Conservation (phyloP, 108 stramenopile genomes). For the Pseudonitzschia delicatissima region DNA sequence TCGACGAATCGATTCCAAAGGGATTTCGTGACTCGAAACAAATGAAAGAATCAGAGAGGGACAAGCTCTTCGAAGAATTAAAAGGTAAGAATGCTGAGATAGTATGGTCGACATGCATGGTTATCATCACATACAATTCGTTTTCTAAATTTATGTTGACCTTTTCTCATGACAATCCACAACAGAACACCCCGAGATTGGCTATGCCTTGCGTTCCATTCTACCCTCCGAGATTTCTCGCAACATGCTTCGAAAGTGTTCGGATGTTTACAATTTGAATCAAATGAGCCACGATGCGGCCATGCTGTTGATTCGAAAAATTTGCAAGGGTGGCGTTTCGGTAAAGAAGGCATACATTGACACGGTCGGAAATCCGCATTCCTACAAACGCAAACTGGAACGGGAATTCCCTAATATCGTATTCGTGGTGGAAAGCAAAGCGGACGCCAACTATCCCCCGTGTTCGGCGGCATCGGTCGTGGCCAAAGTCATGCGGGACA, state of each 20-base stretch:
- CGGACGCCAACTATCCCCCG: slow-evolving; percentile 88
- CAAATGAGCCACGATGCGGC: slow-evolving; percentile 81
- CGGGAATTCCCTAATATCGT: slow-evolving; percentile 62
- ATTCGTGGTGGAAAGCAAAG: slow-evolving; percentile 91
- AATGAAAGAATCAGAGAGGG: slow-evolving; percentile 61
- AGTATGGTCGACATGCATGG: too few relatives aligned
- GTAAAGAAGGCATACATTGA: slow-evolving; percentile 76
- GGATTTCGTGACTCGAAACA: slow-evolving; percentile 88
- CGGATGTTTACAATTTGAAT: slow-evolving; percentile 81
- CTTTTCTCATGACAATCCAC: not conserved
- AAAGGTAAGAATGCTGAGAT: slow-evolving; percentile 2
- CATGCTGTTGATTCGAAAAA: slow-evolving; percentile 73
- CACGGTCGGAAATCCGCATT: slow-evolving; percentile 79
- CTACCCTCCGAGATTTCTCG: slow-evolving; percentile 77
- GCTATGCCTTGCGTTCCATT: slow-evolving; percentile 70
- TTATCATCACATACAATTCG: too few relatives aligned
- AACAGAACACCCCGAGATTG: slow-evolving; percentile 50
- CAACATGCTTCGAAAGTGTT: slow-evolving; percentile 69
- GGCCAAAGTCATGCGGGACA: slow-evolving; percentile 83
- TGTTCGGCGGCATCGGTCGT: slow-evolving; percentile 84
- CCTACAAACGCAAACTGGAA: slow-evolving; percentile 65
- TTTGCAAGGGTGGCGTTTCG: slow-evolving; percentile 49
- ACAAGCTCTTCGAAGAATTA: slow-evolving; percentile 47
- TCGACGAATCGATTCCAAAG: slow-evolving; percentile 41
- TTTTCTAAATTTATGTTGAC: not conserved